A percentile compares a stretch with the other conserved stretches of the same genome.
Evolutionary conservation across 2,329 filamentous ascomycete species (phyloP).

Genomic region (Macroventuria anomochaeta): DNA sequence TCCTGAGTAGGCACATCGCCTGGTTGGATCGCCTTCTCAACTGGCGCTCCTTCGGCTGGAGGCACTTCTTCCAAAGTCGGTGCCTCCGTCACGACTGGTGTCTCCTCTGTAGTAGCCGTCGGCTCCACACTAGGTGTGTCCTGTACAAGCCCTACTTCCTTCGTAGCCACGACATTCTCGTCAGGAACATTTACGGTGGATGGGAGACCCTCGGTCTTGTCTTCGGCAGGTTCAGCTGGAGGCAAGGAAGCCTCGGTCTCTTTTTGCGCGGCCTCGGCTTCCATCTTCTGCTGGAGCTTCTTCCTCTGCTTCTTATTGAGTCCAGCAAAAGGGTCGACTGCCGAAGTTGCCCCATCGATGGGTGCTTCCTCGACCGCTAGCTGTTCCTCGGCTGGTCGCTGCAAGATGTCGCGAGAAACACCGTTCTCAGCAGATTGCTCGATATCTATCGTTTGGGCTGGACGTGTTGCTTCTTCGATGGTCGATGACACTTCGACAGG

Average conservation of each 20-base stretch:
- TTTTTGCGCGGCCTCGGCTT: slow-evolving; percentile 16
- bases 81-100: neutral
- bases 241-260: neutral
- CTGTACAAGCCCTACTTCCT: neutral
- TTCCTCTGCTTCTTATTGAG: slow-evolving; percentile 22
- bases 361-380: neutral
- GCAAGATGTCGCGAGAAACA: neutral
- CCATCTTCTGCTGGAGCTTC: slow-evolving; percentile 34
- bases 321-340: slow-evolving; percentile 8
- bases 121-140: neutral
- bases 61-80: neutral
- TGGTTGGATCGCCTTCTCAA: neutral
- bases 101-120: neutral
- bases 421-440: neutral
- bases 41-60: neutral
- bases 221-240: neutral
- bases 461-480: neutral
- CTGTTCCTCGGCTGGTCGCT: neutral
- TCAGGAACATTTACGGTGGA: neutral
- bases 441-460: neutral
- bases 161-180: neutral
- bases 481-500: neutral
- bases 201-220: neutral
- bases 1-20: neutral
- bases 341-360: neutral